Evolutionary conservation across 345 rosid genomes (phyloP).

Genomic region (Gossypium stocksii): DNA sequence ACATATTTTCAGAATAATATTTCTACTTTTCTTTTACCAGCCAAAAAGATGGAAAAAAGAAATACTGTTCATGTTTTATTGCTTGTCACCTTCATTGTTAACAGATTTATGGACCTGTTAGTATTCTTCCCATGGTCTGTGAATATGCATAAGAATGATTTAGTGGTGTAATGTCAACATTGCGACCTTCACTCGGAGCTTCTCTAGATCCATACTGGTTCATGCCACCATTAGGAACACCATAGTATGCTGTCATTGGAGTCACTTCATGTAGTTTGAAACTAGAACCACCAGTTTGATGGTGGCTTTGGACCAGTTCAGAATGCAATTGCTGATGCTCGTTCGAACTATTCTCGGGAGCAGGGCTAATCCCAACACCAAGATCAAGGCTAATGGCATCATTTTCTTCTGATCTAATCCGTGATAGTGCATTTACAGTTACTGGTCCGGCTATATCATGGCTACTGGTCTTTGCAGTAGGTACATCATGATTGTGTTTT

Average conservation of each 20-base stretch:
- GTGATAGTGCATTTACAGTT: constrained; percentile 33
- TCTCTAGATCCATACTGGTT: constrained; percentile 38
- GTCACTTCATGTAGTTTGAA: constrained; percentile 47
- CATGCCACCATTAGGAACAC: constrained; percentile 48
- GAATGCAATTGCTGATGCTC: constrained; percentile 44
- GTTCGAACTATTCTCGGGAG: constrained; percentile 39
- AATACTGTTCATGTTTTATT: constrained; percentile 23
- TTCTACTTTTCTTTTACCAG: constrained; percentile 21
- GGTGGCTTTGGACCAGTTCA: constrained; percentile 38
- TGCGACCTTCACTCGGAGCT: constrained; percentile 31
- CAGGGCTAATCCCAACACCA: constrained; percentile 80
- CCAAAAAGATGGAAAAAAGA: constrained; percentile 8
- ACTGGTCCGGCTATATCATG: constrained; percentile 57
- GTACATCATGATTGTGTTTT: constrained; percentile 93
- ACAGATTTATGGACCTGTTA: constrained; percentile 62
- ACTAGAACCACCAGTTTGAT: constrained; percentile 38
- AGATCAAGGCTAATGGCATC: constrained; percentile 87
- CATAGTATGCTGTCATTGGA: constrained; percentile 44
- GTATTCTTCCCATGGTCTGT: constrained; percentile 68
- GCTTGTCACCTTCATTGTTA: not conserved
- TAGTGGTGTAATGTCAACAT: constrained; percentile 42
- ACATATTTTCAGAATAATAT: constrained; percentile 14
- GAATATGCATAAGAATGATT: constrained; percentile 67
- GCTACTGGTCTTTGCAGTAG: constrained; percentile 63
- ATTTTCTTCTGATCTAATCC: constrained; percentile 51